Percentiles rank a stretch among this genome's conserved stretches.
phyloP scores from a whole-genome alignment of 768 basidiomycete genomes.

The Podaxis sp. region DNA sequence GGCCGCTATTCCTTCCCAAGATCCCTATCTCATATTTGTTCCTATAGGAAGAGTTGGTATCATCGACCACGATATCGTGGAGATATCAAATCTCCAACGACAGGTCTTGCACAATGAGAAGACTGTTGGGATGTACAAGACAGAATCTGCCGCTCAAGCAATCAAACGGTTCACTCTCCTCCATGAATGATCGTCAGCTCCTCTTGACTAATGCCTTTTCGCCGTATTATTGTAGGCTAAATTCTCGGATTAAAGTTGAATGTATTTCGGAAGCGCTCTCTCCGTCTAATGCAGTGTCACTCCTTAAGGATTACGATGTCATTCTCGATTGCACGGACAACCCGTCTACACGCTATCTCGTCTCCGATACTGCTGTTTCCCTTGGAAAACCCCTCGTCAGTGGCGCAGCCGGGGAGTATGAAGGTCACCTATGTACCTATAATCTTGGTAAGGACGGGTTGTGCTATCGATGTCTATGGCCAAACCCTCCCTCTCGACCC shows the following conservation, averaged over 20 bases:
- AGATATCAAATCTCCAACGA: constrained; percentile 85
- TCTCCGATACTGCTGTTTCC: constrained; percentile 81
- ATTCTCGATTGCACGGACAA: constrained; percentile 39
- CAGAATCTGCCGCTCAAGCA: constrained; percentile 73
- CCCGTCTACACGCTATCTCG: constrained; percentile 86
- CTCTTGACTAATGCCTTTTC: neutral
- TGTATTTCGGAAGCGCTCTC: constrained; percentile 52
- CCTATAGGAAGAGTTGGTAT: constrained; percentile 75
- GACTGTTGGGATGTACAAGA: constrained; percentile 77
- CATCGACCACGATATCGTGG: constrained; percentile 85
- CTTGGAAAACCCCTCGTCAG: constrained; percentile 81
- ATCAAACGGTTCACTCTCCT: constrained; percentile 54
- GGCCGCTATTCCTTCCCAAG: too few species aligned
- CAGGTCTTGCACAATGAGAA: constrained; percentile 84
- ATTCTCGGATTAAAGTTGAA: constrained; percentile 63
- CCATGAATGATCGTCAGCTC: neutral
- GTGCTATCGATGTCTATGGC: constrained; percentile 94
- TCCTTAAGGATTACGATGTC: constrained; percentile 66
- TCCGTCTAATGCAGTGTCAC: constrained; percentile 60
- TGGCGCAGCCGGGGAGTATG: constrained; percentile 86
- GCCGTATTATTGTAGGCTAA: constrained; percentile 50
- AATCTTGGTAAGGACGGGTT: constrained; percentile 70
- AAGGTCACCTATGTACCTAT: constrained; percentile 79
- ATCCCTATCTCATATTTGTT: constrained; percentile 10
- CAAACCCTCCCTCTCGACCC: constrained; percentile 57